Evolutionary conservation across 2,329 filamentous ascomycete species (phyloP).

Genomic region (Fusarium incarnatum): DNA sequence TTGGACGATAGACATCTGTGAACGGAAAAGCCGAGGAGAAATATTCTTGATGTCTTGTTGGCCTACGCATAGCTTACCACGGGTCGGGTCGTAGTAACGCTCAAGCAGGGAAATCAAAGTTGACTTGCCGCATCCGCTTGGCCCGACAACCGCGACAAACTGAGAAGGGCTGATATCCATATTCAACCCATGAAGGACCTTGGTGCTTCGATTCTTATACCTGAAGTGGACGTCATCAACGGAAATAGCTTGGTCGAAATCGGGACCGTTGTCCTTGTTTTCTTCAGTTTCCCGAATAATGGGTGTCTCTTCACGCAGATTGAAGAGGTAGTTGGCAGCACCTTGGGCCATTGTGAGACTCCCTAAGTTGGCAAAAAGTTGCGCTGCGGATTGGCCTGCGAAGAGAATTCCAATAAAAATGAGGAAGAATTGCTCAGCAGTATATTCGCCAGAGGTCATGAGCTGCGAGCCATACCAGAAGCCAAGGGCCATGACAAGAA

Average conservation of each 20-base stretch:
- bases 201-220: slow-evolving; percentile 16
- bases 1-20: slow-evolving; percentile 54
- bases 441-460: slow-evolving; percentile 52
- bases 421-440: slow-evolving; percentile 55
- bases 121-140: slow-evolving; percentile 69
- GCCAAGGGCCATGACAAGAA: slow-evolving; percentile 50
- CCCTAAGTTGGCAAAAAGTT: slow-evolving; percentile 55
- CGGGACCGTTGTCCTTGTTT: slow-evolving; percentile 47
- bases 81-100: slow-evolving; percentile 56
- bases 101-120: slow-evolving; percentile 66
- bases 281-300: slow-evolving; percentile 52
- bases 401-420: slow-evolving; percentile 58
- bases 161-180: slow-evolving; percentile 42
- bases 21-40: slow-evolving; percentile 47
- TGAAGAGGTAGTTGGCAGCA: slow-evolving; percentile 59
- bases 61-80: slow-evolving; percentile 48
- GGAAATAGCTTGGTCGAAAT: slow-evolving; percentile 26
- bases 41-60: slow-evolving; percentile 43
- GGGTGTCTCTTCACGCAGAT: slow-evolving; percentile 51
- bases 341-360: slow-evolving; percentile 59
- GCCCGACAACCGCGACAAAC: slow-evolving; percentile 66
- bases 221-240: slow-evolving; percentile 21
- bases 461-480: slow-evolving; percentile 51
- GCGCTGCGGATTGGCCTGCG: slow-evolving; percentile 47
- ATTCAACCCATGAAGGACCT: slow-evolving; percentile 14